A percentile compares a stretch with the other conserved stretches of the same genome.
Evolutionary conservation across 352 stramenopile species (phyloP).

Genomic region (Poterioochromonas sp.): DNA sequence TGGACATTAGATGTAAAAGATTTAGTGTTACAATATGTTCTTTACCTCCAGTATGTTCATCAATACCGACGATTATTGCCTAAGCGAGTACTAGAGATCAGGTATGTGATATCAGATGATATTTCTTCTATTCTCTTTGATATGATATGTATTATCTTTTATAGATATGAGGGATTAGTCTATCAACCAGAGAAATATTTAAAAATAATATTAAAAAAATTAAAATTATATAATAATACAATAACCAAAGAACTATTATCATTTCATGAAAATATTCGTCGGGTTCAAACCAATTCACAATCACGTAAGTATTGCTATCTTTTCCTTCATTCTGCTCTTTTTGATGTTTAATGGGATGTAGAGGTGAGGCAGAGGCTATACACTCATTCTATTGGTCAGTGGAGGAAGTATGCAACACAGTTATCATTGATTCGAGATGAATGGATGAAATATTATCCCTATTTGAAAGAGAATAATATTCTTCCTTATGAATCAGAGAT

Average conservation of each 20-base stretch:
- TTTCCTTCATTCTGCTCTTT: not conserved
- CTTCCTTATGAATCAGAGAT: not conserved
- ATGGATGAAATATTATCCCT: not conserved
- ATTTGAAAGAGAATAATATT: not conserved
- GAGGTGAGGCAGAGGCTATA: constrained; percentile 16
- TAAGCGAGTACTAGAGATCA: constrained; percentile 16
- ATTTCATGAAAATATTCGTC: not conserved
- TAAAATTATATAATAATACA: not conserved
- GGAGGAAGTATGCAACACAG: not conserved
- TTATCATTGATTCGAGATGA: not conserved
- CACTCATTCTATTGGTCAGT: not conserved
- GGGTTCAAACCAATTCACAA: constrained; percentile 11
- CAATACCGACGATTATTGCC: not conserved
- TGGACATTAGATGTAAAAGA: not conserved
- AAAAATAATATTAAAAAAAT: not conserved
- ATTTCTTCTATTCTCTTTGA: not conserved
- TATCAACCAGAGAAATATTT: not conserved
- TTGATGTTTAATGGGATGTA: not conserved
- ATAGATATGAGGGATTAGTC: constrained; percentile 3
- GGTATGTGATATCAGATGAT: not conserved
- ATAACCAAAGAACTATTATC: not conserved
- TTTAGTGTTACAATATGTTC: not conserved
- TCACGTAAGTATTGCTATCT: not conserved
- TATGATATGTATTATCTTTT: not conserved
- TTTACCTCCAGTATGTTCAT: constrained; percentile 4